Evolutionary conservation across 1,139 yeast species (phyloP).

Genomic region (Debaryomyces robertsiae): DNA sequence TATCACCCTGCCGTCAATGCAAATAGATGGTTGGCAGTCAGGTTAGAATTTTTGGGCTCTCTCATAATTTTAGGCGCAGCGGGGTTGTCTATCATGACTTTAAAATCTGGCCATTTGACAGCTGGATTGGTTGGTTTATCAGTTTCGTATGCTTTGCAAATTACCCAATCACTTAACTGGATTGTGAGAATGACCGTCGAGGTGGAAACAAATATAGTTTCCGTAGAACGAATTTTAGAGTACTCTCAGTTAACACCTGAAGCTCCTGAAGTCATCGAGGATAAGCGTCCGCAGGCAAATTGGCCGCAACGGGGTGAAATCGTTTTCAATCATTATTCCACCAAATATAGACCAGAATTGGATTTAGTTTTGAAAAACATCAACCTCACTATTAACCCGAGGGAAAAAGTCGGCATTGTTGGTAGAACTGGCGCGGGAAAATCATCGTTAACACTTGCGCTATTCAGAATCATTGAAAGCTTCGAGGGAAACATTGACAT

Average conservation of each 20-base stretch:
- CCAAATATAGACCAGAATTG: conserved; percentile 82
- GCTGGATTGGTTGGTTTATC: conserved; percentile 95
- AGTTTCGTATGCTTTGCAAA: conserved; percentile 87
- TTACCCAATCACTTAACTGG: conserved; percentile 94
- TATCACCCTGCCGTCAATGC: conserved; percentile 93
- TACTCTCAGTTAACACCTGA: conserved; percentile 75
- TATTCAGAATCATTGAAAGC: conserved; percentile 89
- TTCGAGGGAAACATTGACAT: conserved; percentile 70
- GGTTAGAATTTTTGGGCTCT: conserved; percentile 89
- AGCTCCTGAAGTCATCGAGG: conserved; percentile 76
- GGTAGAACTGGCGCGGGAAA: conserved; percentile 98
- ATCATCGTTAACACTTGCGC: conserved; percentile 84
- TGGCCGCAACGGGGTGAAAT: conserved; percentile 87
- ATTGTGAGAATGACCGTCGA: conserved; percentile 98
- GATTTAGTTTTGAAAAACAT: conserved; percentile 79
- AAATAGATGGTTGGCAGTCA: conserved; percentile 94
- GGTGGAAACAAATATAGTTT: conserved; percentile 94
- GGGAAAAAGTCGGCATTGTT: conserved; percentile 92
- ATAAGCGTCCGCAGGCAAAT: conserved; percentile 61
- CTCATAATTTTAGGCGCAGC: conserved; percentile 84
- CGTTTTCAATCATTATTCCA: conserved; percentile 71
- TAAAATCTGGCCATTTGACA: conserved; percentile 67
- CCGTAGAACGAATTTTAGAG: conserved; percentile 93
- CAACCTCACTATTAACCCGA: conserved; percentile 64
- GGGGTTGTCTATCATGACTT: conserved; percentile 70